phyloP scores from a whole-genome alignment of 176 grass and related monocot genomes.

The Oryza meyeriana region DNA sequence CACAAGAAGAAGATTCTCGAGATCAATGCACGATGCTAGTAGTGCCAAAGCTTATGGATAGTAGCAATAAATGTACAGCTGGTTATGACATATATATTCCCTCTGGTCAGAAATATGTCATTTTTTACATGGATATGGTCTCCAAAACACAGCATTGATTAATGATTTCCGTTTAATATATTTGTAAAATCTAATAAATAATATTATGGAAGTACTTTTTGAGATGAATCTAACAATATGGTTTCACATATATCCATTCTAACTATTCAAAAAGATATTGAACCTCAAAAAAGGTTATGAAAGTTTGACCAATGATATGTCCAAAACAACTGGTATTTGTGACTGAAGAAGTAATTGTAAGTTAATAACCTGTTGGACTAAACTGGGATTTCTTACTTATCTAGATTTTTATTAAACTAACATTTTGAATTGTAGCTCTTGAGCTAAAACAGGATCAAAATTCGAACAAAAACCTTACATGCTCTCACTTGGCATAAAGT shows the following conservation, averaged over 20 bases:
- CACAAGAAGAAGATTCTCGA: conserved; percentile 8
- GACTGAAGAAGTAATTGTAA: not conserved
- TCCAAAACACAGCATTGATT: not conserved
- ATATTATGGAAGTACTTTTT: not conserved
- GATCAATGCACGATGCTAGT: not conserved
- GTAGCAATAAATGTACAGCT: conserved; percentile 1
- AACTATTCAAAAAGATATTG: not conserved
- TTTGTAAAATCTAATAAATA: not conserved
- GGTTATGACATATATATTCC: conserved; percentile 6
- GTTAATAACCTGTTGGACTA: not conserved
- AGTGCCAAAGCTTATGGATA: not conserved
- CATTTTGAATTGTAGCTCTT: not conserved
- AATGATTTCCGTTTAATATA: not conserved
- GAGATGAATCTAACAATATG: not conserved
- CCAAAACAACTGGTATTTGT: not conserved
- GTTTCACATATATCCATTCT: not conserved
- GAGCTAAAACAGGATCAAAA: not conserved
- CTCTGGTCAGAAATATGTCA: not conserved
- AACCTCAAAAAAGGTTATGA: not conserved
- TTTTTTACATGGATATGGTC: not conserved
- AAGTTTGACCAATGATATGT: not conserved
- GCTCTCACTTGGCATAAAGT: not conserved
- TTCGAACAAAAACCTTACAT: conserved; percentile 28
- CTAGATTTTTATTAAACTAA: conserved; percentile 15
- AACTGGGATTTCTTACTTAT: not conserved